Evolutionary conservation across 805 yeast species (phyloP).

Genomic region (Saccharomycopsis sp.): DNA sequence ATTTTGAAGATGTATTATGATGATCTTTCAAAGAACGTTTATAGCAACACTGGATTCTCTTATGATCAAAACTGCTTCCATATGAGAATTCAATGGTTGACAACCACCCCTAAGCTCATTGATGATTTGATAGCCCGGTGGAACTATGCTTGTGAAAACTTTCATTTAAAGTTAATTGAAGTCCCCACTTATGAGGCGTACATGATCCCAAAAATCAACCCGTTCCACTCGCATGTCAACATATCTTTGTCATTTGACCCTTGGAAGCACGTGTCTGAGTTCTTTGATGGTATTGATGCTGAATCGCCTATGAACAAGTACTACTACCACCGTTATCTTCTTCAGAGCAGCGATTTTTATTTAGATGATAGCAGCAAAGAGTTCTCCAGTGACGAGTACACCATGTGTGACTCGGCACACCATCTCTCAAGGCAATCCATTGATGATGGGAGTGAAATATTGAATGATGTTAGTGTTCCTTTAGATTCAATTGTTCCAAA

Average conservation of each 20-base stretch:
- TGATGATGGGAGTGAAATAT: background rate
- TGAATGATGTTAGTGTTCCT: background rate
- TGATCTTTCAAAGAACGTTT: conserved; percentile 46
- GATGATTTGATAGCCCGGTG: conserved; percentile 73
- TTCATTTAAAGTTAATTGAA: conserved; percentile 48
- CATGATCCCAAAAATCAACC: conserved; percentile 65
- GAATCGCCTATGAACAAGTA: conserved; percentile 38
- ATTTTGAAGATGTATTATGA: conserved; percentile 80
- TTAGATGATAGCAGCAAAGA: conserved; percentile 58
- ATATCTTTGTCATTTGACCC: conserved; percentile 62
- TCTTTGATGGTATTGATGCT: conserved; percentile 29
- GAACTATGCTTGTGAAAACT: conserved; percentile 76
- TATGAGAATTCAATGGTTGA: conserved; percentile 85
- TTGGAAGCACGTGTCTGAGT: conserved; percentile 32
- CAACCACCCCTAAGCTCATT: conserved; percentile 74
- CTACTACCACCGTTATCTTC: conserved; percentile 68
- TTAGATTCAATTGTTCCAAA: no score
- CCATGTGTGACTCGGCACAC: conserved; percentile 27
- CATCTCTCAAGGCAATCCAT: no score
- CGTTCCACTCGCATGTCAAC: conserved; percentile 80
- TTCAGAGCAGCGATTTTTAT: conserved; percentile 64
- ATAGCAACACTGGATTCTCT: conserved; percentile 57
- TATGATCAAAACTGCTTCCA: conserved; percentile 61
- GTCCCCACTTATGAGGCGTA: conserved; percentile 27
- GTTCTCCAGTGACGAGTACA: conserved; percentile 1